Base-by-base conservation (phyloP, 768 basidiomycete species). In the Lactifluus piperatus region DNA sequence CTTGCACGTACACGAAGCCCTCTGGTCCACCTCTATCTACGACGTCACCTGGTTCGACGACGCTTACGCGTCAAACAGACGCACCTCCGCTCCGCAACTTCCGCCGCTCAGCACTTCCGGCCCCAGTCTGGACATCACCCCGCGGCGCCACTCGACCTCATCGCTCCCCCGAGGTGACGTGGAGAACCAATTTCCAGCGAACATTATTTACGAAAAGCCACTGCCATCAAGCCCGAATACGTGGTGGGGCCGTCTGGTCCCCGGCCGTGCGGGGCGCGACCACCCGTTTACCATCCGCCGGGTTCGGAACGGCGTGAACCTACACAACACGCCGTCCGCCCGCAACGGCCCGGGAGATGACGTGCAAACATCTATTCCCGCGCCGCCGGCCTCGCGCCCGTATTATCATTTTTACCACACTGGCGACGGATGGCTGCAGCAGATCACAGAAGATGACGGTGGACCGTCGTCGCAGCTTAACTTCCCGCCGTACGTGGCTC, bases 11-110 rank as follows among this genome's bases (percentile, higher is more conserved):
- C 67, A 78, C 63, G 73, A 76, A 11, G 69, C 71, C 45, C 72
- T 88, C 59, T 87, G 84, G 84, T 70, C 52, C 24, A 71, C 72
- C 39, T 74, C 77, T 9, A 69, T 86, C 32, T 78, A 79, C 57
- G 68, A 72, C n/a, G 71, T 85, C 20, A 75, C 76, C 8, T 88
- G 86, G 87, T 88, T 85, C 66, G 49, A 50, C 7, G 50, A 48
- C 46, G 51, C 48, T 29, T 22, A 24, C 16, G 16, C 37, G 9
- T 14, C 18, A 30, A 45, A 10, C 45, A 60, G 29, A 13, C 26
- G 14, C 26, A 18, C 26, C 34, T 20, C 30, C 2, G 43, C 3
- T 46, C 54, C 65, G 22, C 57, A 62, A 37, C 32, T 64, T 2
- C 62, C 44, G 10, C 63, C 65, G 34, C 51, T 65, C 54, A 27